These are phyloP conservation scores for Suillus subaureus DNA, from an alignment of 768 basidiomycete genomes.

Conservation along the genomic window DNA sequence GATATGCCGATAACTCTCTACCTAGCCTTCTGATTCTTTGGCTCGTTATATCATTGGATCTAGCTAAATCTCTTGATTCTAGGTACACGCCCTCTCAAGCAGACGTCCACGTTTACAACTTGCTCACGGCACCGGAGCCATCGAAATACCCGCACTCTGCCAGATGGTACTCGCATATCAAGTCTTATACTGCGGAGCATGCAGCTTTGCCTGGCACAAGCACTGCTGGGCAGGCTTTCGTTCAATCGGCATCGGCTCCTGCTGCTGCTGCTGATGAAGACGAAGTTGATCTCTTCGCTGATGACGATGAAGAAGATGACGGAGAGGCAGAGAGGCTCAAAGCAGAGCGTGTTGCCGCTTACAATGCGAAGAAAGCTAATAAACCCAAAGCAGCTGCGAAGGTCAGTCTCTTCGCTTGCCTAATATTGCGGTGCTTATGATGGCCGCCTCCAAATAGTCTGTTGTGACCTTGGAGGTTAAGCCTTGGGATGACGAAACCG, in stretches of 20 bases:
- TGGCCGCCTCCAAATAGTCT: constrained; percentile 58
- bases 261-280: constrained; percentile 50
- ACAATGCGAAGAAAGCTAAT: constrained; percentile 89
- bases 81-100: constrained; percentile 94
- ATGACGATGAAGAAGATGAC: constrained; percentile 77
- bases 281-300: constrained; percentile 86
- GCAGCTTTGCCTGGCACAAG: constrained; percentile 82
- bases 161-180: constrained; percentile 95
- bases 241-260: constrained; percentile 50
- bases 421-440: constrained; percentile 9
- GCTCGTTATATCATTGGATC: constrained; percentile 4
- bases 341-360: constrained; percentile 90
- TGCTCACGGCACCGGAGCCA: constrained; percentile 68
- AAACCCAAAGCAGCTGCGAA: constrained; percentile 90
- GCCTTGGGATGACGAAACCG: constrained; percentile 99
- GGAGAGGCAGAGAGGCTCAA: constrained; percentile 86
- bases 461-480: constrained; percentile 98
- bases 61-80: constrained; percentile 18
- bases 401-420: constrained; percentile 42
- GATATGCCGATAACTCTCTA: constrained; percentile 69
- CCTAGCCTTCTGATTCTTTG: constrained; percentile 72
- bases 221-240: constrained; percentile 74
- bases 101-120: constrained; percentile 90
- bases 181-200: constrained; percentile 82
- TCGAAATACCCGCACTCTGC: constrained; percentile 70